Base-by-base conservation (phyloP, 768 basidiomycete species). In the Rhodotorula sphaerocarpa region DNA sequence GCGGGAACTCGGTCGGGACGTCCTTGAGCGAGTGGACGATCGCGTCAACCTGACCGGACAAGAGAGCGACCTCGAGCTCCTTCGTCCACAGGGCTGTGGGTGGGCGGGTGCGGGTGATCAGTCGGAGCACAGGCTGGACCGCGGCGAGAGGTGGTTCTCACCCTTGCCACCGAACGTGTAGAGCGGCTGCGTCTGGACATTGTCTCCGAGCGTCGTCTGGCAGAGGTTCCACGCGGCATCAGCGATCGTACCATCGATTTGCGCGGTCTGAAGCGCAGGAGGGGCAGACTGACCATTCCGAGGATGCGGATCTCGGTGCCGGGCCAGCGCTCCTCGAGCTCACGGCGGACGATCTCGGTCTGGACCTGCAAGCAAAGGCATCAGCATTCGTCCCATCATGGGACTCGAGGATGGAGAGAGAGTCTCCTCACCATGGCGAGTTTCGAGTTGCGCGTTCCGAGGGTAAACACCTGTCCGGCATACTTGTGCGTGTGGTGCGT, bases 21-120 rank as follows among this genome's bases (percentile, higher is more conserved):
- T 97, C 95, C 75, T 99, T 99, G 70, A 89, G 79, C 41, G 82
- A 84, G 76, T 99, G 93, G 25, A 97, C 84, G 70, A 99, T 82
- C 80, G 96, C 84, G 74, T 99, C 95, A 52, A 92, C 86, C 18
- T 80, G 77, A 34, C 80, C 77, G 47, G 84, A 80, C 57, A 83
- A 79, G 63, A 99, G 78, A 47, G 84, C 84, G 25, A 87, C 86
- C 74, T 99, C 95, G 57, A 99, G 83, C 70, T 96, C 93, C 70
- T 90, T 88, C 42, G 95, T 99, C 95, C 95, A 99, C 33, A 96
- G 76, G 1, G 87, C 75, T 71, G 77, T 74, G 23, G 0, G 21
- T 3, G 28, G 6, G 27, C 70, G 72, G 12, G 70, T 70, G 43
- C 5, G 18, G 15, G 21, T 53, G 3, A 31, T 43, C 25, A 23